These are phyloP conservation scores for Gaertneriomyces semiglobifer DNA, from an alignment of 192 early-diverging fungal species.

Conservation along the genomic window DNA sequence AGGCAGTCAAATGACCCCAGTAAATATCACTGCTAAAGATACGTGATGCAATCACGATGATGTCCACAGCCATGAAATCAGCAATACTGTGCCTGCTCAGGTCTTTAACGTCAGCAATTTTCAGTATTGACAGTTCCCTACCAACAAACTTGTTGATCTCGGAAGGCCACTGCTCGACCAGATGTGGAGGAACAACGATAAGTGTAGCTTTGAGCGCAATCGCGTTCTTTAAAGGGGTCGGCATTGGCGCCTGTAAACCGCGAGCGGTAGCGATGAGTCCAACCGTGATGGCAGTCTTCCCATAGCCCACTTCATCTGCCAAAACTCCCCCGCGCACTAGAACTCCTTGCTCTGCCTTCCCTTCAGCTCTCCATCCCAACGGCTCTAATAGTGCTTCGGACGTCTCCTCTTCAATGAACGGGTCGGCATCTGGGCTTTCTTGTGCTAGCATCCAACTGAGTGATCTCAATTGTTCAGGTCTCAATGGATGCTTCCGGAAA, in stretches of 20 bases:
- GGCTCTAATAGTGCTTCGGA: slow-evolving; percentile 37
- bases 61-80: slow-evolving; percentile 40
- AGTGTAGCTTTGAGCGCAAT: slow-evolving; percentile 44
- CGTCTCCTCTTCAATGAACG: slow-evolving; percentile 45
- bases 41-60: slow-evolving; percentile 35
- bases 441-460: slow-evolving; percentile 45
- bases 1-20: slow-evolving; percentile 34
- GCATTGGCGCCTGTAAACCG: neutral
- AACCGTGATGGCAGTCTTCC: slow-evolving; percentile 47
- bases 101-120: slow-evolving; percentile 29
- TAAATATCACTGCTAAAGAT: slow-evolving; percentile 34
- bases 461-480: slow-evolving; percentile 46
- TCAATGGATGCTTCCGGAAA: slow-evolving; percentile 36
- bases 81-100: slow-evolving; percentile 38
- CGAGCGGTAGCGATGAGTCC: slow-evolving; percentile 38
- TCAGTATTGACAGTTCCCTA: slow-evolving; percentile 22
- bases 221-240: slow-evolving; percentile 5
- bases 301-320: slow-evolving; percentile 50
- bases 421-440: slow-evolving; percentile 25
- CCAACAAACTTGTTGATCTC: slow-evolving; percentile 48
- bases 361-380: slow-evolving; percentile 41
- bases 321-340: slow-evolving; percentile 42
- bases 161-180: slow-evolving; percentile 43
- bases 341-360: slow-evolving; percentile 34
- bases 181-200: slow-evolving; percentile 42